A percentile compares a stretch with the other conserved stretches of the same genome.
Conservation (phyloP, 176 grass and related monocot genomes). For the Oryza officinalis region DNA sequence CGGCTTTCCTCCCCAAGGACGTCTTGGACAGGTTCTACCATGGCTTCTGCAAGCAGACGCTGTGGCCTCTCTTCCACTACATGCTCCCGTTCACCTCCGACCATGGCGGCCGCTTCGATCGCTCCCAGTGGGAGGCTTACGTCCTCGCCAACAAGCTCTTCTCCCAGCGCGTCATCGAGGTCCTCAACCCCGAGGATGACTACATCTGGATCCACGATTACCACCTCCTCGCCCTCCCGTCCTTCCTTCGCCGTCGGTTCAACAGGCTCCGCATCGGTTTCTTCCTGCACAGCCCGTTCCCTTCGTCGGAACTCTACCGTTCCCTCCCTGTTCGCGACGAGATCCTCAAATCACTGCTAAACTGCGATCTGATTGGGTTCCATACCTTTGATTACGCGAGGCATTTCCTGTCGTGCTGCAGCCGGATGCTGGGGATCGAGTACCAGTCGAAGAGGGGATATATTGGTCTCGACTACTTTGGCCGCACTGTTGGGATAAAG, state of each 20-base stretch:
- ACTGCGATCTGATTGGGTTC: slow-evolving; percentile 60
- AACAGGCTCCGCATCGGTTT: slow-evolving; percentile 64
- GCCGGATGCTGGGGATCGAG: slow-evolving; percentile 62
- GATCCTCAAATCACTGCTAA: slow-evolving; percentile 57
- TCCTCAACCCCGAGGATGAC: slow-evolving; percentile 94
- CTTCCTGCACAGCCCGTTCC: slow-evolving; percentile 65
- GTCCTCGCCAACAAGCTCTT: slow-evolving; percentile 65
- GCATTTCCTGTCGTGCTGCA: slow-evolving; percentile 60
- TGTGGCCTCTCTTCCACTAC: slow-evolving; percentile 99
- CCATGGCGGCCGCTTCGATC: slow-evolving; percentile 60
- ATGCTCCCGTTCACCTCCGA: slow-evolving; percentile 65
- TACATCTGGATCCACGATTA: slow-evolving; percentile 97
- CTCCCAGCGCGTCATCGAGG: slow-evolving; percentile 74
- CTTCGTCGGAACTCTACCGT: slow-evolving; percentile 55
- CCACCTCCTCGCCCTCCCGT: slow-evolving; percentile 89
- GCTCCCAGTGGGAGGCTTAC: slow-evolving; percentile 69
- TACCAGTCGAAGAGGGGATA: slow-evolving; percentile 64
- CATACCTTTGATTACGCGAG: slow-evolving; percentile 60
- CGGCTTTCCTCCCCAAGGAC: slow-evolving; percentile 67
- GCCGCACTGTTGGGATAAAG: slow-evolving; percentile 54
- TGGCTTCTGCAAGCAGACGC: slow-evolving; percentile 96
- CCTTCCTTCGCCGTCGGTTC: slow-evolving; percentile 79
- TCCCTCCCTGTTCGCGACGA: slow-evolving; percentile 56
- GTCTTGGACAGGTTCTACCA: slow-evolving; percentile 63
- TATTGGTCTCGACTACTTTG: slow-evolving; percentile 57